A percentile compares a stretch with the other conserved stretches of the same genome.
Evolutionary conservation across 331 rosid species (phyloP).

Genomic region (Saraca asoca): DNA sequence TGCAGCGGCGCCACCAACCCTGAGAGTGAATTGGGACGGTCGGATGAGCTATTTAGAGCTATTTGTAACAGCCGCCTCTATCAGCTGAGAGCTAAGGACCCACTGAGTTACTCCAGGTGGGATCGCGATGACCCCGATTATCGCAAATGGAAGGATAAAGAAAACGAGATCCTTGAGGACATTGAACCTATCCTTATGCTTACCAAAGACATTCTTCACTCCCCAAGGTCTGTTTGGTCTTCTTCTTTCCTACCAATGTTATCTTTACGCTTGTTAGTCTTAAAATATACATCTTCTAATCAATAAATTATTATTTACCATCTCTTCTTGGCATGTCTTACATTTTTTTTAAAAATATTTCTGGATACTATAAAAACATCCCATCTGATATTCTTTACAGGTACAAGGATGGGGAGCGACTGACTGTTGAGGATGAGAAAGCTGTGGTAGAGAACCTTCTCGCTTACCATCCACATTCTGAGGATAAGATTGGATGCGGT

Average conservation of each 20-base stretch:
- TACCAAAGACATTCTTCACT: constrained; percentile 75
- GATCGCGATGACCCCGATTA: constrained; percentile 53
- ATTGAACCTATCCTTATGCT: constrained; percentile 63
- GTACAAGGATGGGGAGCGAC: constrained; percentile 67
- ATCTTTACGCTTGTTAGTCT: no score
- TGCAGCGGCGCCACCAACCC: constrained; percentile 38
- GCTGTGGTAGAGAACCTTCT: constrained; percentile 68
- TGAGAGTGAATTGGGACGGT: constrained; percentile 43
- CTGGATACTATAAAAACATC: no score
- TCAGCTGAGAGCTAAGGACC: constrained; percentile 24
- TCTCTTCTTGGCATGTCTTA: no score
- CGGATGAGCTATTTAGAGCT: constrained; percentile 41
- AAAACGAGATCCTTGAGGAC: constrained; percentile 63
- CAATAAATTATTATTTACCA: no score
- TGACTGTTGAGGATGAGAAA: constrained; percentile 66
- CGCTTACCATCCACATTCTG: constrained; percentile 72
- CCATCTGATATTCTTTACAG: constrained; percentile 28
- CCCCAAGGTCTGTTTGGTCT: constrained; percentile 44
- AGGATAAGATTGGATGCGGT: constrained; percentile 90
- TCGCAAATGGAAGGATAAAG: constrained; percentile 71
- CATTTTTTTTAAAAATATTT: no score
- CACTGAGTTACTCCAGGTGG: not conserved
- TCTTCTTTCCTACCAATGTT: not conserved
- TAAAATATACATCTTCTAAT: not conserved
- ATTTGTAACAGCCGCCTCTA: constrained; percentile 30